phyloP scores from a whole-genome alignment of 2,329 filamentous ascomycete species.

The Aspergillus costaricaensis region DNA sequence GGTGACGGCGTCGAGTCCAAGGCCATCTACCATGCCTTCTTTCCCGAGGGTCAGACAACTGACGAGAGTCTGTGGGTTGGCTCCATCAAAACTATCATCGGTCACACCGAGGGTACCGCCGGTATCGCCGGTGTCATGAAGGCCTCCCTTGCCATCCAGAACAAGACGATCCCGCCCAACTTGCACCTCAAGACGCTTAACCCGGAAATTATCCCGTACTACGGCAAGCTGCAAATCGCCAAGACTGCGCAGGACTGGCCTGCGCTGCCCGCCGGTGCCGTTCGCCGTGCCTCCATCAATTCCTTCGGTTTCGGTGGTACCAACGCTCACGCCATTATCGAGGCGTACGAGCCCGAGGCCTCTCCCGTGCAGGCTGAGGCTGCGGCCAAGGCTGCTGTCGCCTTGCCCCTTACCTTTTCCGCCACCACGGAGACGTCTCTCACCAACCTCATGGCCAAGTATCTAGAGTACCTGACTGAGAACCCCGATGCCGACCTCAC shows the following conservation, averaged over 20 bases:
- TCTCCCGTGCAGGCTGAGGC: background rate
- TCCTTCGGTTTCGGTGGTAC: slow-evolving; percentile 41
- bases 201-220: slow-evolving; percentile 20
- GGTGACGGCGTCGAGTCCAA: slow-evolving; percentile 13
- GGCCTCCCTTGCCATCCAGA: slow-evolving; percentile 24
- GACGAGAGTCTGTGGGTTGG: slow-evolving; percentile 10
- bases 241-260: slow-evolving; percentile 24
- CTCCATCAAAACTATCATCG: slow-evolving; percentile 17
- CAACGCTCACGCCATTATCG: slow-evolving; percentile 40
- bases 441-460: slow-evolving; percentile 5
- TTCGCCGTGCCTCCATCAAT: slow-evolving; percentile 43
- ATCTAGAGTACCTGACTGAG: background rate
- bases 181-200: slow-evolving; percentile 26
- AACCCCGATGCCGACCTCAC: background rate
- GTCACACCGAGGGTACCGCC: slow-evolving; percentile 18
- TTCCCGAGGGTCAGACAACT: background rate
- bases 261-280: slow-evolving; percentile 20
- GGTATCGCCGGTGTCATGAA: slow-evolving; percentile 29
- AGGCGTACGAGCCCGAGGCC: slow-evolving; percentile 19
- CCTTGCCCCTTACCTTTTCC: slow-evolving; percentile 25
- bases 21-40: slow-evolving; percentile 6
- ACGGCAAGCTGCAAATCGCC: slow-evolving; percentile 21
- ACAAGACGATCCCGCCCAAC: slow-evolving; percentile 28
- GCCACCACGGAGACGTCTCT: slow-evolving; percentile 23
- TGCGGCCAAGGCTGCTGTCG: background rate